phyloP scores from a whole-genome alignment of 2,329 filamentous ascomycete genomes.

The Colletotrichum lindemuthianum region DNA sequence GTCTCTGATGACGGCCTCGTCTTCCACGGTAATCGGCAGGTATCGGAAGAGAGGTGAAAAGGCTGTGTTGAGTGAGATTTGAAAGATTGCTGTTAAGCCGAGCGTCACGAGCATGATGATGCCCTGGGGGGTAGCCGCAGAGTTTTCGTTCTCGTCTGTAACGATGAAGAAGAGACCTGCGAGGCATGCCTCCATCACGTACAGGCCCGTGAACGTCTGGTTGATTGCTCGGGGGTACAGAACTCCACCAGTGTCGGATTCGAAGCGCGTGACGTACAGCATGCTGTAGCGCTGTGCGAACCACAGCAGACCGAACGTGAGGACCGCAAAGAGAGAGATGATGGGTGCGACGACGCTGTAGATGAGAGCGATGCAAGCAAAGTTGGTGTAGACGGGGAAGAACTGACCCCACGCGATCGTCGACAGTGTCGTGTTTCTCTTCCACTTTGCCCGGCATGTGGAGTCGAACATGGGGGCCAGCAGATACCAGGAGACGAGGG shows the following conservation, averaged over 20 bases:
- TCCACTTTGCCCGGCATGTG: constrained; percentile 85
- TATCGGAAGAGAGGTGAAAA: constrained; percentile 90
- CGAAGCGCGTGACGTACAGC: constrained; percentile 91
- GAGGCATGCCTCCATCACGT: constrained; percentile 92
- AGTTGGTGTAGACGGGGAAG: constrained; percentile 96
- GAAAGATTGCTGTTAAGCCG: constrained; percentile 78
- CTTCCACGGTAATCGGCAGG: constrained; percentile 93
- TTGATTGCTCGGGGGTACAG: constrained; percentile 94
- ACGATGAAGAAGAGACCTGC: constrained; percentile 91
- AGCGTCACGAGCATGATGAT: constrained; percentile 84
- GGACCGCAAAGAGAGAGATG: constrained; percentile 91
- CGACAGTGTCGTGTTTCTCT: constrained; percentile 80
- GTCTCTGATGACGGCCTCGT: constrained; percentile 92
- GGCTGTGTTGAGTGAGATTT: constrained; percentile 81
- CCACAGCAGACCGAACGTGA: constrained; percentile 93
- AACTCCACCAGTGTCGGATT: constrained; percentile 89
- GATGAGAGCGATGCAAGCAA: constrained; percentile 90
- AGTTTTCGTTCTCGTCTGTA: constrained; percentile 64
- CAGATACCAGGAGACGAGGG: constrained; percentile 83
- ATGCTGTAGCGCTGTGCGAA: constrained; percentile 96
- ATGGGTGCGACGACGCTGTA: constrained; percentile 91
- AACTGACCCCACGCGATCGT: constrained; percentile 90
- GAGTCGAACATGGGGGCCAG: constrained; percentile 84
- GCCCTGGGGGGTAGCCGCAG: constrained; percentile 76
- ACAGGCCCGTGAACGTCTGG: constrained; percentile 93